Evolutionary conservation across 192 early-diverging fungal species (phyloP), one percentile per base, ranked within the genome.

Genomic region (Gorgonomyces haynaldii): DNA sequence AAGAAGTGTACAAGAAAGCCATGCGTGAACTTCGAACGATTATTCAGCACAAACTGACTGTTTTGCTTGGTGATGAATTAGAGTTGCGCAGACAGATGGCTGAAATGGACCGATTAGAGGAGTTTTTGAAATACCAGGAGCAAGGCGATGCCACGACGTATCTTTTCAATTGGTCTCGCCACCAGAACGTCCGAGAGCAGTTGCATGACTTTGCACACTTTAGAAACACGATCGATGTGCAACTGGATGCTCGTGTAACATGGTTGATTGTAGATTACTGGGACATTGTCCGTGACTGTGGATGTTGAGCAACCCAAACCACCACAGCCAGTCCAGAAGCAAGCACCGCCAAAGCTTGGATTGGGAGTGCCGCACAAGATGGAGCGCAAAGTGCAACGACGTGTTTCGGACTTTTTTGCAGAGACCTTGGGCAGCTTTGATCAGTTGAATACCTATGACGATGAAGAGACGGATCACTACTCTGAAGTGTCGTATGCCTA

Each of bases 151-250:
- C 75, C 0, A 79, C 66, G 7, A 57, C 61, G 6, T 79, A 69
- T 55, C 42, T 79, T 26, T 78, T 76, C 51, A 62, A 42, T 40
- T 79, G 74, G 71, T 30, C 65, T 9, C 56, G 60, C 13, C 70
- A 78, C 30, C 78, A 71, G 51, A 42, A 63, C 24, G 54, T 49
- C 43, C 58, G 67, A 10, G 45, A 62, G 22, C 68, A 76, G 34
- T 39, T 79, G 45, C 69, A 69, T 45, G 77, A 79, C 42, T 78
- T 79, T 53, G 48, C 56, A 51, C 67, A 57, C 43, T 79, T 79
- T 45, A 49, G 61, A 16, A 55, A 66, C 32, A 40, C 48, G 22
- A 72, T 79, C 44, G 77, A 79, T 45, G 77, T 79, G 23, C 58
- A 66, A 52, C 44, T 78, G 30, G 77, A 79, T 61, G 61, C 64